phyloP scores from a whole-genome alignment of 371 early-diverging fungal genomes.

The Homolaphlyctis polyrhiza region DNA sequence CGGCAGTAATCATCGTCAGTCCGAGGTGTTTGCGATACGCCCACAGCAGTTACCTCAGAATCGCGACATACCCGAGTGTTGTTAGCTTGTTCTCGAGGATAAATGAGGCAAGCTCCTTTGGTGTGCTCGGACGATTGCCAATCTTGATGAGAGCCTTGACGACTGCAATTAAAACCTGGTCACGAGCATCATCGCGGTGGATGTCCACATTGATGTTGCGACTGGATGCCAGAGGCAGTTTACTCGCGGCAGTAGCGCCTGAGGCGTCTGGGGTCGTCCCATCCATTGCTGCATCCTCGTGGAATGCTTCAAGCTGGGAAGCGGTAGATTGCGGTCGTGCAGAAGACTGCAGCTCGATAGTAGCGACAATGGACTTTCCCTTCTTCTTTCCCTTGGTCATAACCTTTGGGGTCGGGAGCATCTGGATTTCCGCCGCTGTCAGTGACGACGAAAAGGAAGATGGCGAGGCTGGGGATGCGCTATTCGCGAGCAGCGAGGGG shows the following conservation, averaged over 20 bases:
- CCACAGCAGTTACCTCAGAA: neutral
- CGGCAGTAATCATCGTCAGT: neutral
- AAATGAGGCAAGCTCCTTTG: constrained; percentile 70
- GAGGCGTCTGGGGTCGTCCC: neutral
- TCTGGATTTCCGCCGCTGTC: too few species aligned
- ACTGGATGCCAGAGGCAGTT: neutral
- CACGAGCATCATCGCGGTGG: constrained; percentile 73
- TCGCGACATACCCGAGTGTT: constrained; percentile 57
- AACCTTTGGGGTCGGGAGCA: too few species aligned
- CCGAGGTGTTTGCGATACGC: too few species aligned
- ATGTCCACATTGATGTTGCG: neutral
- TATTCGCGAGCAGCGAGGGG: too few species aligned
- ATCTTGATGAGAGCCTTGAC: constrained; percentile 65
- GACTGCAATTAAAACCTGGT: constrained; percentile 78
- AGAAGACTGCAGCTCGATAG: too few species aligned
- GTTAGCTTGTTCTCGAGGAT: constrained; percentile 73
- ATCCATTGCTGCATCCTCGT: neutral
- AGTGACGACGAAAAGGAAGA: too few species aligned
- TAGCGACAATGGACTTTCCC: too few species aligned
- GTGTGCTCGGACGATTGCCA: constrained; percentile 73
- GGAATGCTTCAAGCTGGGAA: neutral
- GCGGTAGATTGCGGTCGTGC: neutral
- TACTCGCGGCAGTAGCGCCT: neutral
- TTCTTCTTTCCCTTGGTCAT: too few species aligned
- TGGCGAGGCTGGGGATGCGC: too few species aligned